Evolutionary conservation across 192 early-diverging fungal species (phyloP).

Genomic region (Piromyces finnis): DNA sequence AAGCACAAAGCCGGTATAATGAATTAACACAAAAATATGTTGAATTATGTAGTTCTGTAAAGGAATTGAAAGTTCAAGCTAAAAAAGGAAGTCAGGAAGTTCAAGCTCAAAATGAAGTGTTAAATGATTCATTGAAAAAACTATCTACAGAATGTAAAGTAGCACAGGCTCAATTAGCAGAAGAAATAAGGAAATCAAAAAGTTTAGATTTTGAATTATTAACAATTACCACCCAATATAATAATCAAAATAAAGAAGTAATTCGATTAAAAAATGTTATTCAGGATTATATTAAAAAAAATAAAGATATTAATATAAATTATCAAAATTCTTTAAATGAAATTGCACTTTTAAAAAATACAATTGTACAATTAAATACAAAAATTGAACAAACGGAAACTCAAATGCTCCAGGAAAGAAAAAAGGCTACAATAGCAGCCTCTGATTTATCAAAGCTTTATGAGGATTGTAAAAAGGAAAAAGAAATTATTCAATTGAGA

Average conservation of each 20-base stretch:
- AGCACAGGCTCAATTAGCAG: not conserved
- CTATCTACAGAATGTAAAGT: not conserved
- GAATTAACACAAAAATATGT: not conserved
- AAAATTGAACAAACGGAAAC: not conserved
- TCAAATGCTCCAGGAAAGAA: not conserved
- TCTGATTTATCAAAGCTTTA: not conserved
- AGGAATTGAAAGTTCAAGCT: not conserved
- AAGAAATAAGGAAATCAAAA: not conserved
- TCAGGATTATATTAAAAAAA: not conserved
- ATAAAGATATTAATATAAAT: not conserved
- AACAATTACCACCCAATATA: not conserved
- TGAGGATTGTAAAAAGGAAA: not conserved
- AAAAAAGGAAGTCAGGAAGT: not conserved
- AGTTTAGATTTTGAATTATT: not conserved
- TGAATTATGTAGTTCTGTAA: not conserved
- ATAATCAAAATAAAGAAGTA: not conserved
- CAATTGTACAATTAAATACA: not conserved
- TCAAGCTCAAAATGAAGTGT: not conserved
- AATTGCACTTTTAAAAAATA: not conserved
- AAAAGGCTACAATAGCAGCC: not conserved
- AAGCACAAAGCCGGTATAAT: not conserved
- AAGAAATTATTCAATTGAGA: not conserved
- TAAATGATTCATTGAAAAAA: not conserved
- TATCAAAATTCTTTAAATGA: not conserved
- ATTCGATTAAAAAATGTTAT: not conserved